Percentiles rank a stretch among this genome's conserved stretches.
These are phyloP conservation scores for Amoebophrya sp. DNA, from an alignment of 169 alveolate genomes.

Conservation along the genomic window DNA sequence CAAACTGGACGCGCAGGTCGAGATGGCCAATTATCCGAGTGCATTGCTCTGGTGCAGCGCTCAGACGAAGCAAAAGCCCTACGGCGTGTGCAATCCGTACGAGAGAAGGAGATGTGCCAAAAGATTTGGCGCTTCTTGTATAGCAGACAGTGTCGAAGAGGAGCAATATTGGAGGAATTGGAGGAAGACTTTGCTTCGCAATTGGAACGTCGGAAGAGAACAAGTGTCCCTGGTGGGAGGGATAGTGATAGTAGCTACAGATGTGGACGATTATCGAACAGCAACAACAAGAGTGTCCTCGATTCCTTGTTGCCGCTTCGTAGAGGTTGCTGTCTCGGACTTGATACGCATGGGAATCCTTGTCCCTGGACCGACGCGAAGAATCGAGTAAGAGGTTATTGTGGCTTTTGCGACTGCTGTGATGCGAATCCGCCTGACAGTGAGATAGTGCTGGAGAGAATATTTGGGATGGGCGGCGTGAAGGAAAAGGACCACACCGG, in stretches of 20 bases:
- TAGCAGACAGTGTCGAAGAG: neutral
- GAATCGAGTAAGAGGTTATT: neutral
- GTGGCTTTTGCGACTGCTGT: slow-evolving; percentile 17
- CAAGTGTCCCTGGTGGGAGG: neutral
- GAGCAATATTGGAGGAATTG: neutral
- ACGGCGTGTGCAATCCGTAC: neutral
- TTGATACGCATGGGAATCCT: neutral
- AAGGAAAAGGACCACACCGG: no score
- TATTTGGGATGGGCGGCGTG: no score
- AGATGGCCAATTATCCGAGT: slow-evolving; percentile 54
- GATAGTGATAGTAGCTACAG: neutral
- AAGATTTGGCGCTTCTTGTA: neutral
- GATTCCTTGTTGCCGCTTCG: neutral
- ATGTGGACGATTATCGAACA: no score
- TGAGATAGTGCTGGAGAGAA: no score
- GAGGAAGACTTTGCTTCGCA: no score
- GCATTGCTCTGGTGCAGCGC: neutral
- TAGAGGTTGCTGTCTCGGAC: neutral
- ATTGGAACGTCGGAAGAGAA: no score
- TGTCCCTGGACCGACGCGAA: no score
- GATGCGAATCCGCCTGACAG: neutral
- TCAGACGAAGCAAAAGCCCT: neutral
- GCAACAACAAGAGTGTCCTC: neutral
- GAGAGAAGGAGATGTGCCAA: neutral
- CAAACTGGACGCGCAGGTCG: slow-evolving; percentile 95